Percentiles rank a stretch among this genome's conserved stretches.
These are phyloP conservation scores for Arbutus unedo DNA, from an alignment of 148 eudicot genomes.

Conservation along the genomic window DNA sequence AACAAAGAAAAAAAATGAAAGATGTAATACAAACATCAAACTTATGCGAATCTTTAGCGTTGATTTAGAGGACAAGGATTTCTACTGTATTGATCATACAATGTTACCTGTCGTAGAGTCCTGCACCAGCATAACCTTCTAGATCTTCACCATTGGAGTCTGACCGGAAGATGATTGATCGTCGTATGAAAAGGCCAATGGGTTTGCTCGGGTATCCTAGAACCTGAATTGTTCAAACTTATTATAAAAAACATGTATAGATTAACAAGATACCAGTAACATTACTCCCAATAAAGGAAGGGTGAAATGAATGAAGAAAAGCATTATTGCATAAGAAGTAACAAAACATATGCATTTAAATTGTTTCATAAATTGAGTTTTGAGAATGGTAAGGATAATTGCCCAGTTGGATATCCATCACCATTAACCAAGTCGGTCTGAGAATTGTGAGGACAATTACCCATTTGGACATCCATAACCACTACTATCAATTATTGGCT, in stretches of 20 bases:
- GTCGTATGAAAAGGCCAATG: conserved; percentile 79
- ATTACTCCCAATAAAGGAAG: too few species aligned
- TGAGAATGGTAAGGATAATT: too few species aligned
- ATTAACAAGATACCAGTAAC: not conserved
- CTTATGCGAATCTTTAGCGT: not conserved
- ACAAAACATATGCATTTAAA: too few species aligned
- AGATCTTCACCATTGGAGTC: conserved; percentile 99
- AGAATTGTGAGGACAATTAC: too few species aligned
- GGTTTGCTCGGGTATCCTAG: conserved; percentile 98
- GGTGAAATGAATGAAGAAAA: too few species aligned
- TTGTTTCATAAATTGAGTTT: too few species aligned
- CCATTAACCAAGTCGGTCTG: too few species aligned
- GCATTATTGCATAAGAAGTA: too few species aligned
- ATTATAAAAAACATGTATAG: not conserved
- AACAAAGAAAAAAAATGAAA: not conserved
- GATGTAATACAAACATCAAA: not conserved
- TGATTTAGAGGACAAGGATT: not conserved
- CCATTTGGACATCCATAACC: too few species aligned
- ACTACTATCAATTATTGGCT: too few species aligned
- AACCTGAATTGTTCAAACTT: conserved; percentile 38
- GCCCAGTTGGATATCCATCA: too few species aligned
- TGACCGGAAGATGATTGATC: conserved; percentile 92
- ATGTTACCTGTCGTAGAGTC: conserved; percentile 90
- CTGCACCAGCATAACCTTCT: conserved; percentile 99
- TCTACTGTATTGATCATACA: not conserved